Percentiles rank a stretch among this genome's conserved stretches.
phyloP scores from a whole-genome alignment of 2,329 filamentous ascomycete genomes.

The Bertia moriformis region DNA sequence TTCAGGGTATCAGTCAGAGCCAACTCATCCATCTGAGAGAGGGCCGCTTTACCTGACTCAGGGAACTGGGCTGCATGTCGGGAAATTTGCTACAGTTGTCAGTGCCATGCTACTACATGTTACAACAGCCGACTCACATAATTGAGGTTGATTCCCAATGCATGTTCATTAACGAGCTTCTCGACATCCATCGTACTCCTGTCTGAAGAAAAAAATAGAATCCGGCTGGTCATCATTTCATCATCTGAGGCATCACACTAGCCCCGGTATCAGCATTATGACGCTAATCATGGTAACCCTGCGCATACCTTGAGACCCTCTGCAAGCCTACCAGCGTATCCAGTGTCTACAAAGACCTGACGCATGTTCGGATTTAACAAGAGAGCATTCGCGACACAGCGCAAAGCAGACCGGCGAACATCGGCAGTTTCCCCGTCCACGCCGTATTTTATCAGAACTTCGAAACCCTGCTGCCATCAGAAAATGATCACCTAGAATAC shows the following conservation, averaged over 20 bases:
- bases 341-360: background rate
- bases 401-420: background rate
- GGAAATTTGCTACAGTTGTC: background rate
- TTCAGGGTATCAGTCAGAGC: background rate
- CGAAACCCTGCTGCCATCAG: background rate
- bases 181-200: background rate
- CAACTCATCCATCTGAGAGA: background rate
- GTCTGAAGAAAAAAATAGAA: background rate
- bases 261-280: background rate
- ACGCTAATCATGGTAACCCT: no score
- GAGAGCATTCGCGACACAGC: constrained; percentile 1
- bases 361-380: background rate
- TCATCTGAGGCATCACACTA: background rate
- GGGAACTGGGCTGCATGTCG: constrained; percentile 1
- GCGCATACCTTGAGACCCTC: background rate
- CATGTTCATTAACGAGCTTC: background rate
- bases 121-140: background rate
- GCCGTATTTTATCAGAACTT: background rate
- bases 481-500: background rate
- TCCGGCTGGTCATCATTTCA: background rate
- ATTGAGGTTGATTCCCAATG: background rate
- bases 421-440: background rate
- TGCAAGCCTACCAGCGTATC: background rate
- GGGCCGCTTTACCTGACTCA: background rate
- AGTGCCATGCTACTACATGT: background rate